Evolutionary conservation across 192 early-diverging fungal genomes (phyloP), one percentile per base, ranked within the genome.

Genomic region (Gigaspora rosea): DNA sequence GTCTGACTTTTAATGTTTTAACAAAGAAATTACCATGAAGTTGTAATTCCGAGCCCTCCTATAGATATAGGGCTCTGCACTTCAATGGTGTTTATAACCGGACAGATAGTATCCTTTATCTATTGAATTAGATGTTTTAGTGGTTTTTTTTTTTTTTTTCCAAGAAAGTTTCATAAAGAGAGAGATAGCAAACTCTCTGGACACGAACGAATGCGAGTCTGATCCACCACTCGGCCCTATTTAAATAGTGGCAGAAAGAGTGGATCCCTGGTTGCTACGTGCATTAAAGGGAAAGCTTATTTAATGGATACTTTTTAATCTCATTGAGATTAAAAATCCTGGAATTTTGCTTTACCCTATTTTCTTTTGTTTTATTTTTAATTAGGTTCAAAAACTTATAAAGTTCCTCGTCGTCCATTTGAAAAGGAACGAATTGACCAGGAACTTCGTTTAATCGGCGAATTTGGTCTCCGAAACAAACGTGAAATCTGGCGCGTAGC

Each of bases 391-490:
- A 94, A 92, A 91, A 94, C 91, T 80, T 94, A 91, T 88, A 95
- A 95, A 87, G 95, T 99, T 81, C 97, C 97, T 82, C 93, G 94
- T 86, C 91, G 96, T 88, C 95, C 95, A 65, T 98, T 94, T 87
- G 95, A 95, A 86, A 89, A 93, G 82, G 97, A 94, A 79, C 96
- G 97, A 91, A 92, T 98, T 86, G 95, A 97, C 82, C 89, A 90
- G 80, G 93, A 94, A 85, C 87, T 97, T 79, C 95, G 94, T 91
- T 92, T 98, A 77, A 90, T 94, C 84, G 97, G 97, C 80, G 95
- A 96, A 85, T 99, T 92, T 90, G 96, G 96, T 88, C 93, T 99
- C 84, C 90, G 92, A 79, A 97, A 96, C 95, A 99, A 98, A 94
- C 94, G 94, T 80, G 97, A 99, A 89, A 95, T 99, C 89, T 99